These are phyloP conservation scores for Tolypocladium paradoxum DNA, from an alignment of 2,329 filamentous ascomycete species.

Conservation along the genomic window DNA sequence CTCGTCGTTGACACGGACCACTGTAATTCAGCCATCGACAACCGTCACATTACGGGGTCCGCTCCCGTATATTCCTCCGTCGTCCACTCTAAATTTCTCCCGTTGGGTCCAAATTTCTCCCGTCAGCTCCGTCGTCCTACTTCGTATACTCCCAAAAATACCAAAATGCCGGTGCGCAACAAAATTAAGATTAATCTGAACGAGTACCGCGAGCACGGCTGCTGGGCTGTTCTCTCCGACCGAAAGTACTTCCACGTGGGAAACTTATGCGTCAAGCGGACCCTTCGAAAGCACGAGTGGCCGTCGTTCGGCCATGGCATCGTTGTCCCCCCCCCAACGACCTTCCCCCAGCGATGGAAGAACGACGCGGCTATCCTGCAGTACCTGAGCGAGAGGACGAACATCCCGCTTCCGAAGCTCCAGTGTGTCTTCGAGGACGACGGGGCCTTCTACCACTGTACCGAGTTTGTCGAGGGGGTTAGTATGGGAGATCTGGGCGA, in stretches of 20 bases:
- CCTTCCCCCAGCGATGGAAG: constrained; percentile 4
- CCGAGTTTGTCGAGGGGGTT: constrained; percentile 1
- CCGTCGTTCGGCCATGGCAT: background rate
- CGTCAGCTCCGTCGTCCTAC: too few species aligned
- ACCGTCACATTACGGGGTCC: too few species aligned
- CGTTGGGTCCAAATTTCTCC: too few species aligned
- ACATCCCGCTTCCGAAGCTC: constrained; percentile 3
- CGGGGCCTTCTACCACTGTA: constrained; percentile 2
- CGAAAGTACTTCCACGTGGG: constrained; percentile 3
- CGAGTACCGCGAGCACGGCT: constrained; percentile 1
- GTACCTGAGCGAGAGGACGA: constrained; percentile 2
- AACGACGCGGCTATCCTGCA: constrained; percentile 1
- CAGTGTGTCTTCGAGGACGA: constrained; percentile 4
- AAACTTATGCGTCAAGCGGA: constrained; percentile 3
- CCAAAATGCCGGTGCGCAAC: background rate
- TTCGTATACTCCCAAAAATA: too few species aligned
- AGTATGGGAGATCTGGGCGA: background rate
- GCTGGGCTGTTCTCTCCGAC: constrained; percentile 2
- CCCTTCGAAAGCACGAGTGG: constrained; percentile 3
- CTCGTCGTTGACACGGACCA: too few species aligned
- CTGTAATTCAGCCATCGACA: too few species aligned
- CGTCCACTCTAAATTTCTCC: too few species aligned
- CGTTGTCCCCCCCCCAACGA: background rate
- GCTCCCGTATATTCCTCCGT: too few species aligned
- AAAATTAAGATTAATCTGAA: constrained; percentile 3